These are phyloP conservation scores for Podosphaera xanthii DNA, from an alignment of 2,329 filamentous ascomycete genomes.

Conservation along the genomic window DNA sequence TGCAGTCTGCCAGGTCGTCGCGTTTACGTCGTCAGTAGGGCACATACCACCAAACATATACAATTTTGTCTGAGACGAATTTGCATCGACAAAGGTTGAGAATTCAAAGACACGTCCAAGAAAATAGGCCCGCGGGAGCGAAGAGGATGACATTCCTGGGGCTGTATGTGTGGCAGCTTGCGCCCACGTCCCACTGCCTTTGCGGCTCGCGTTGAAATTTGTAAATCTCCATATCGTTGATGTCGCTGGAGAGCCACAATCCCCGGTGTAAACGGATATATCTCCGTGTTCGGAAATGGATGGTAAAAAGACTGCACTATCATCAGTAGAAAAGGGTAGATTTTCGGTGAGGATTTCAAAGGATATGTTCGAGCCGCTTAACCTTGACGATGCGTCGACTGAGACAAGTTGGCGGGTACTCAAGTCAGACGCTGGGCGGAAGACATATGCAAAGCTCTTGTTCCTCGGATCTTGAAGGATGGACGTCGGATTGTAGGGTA, in stretches of 20 bases:
- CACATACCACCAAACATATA: conserved; percentile 73
- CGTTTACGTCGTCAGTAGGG: conserved; percentile 25
- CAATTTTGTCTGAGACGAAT: conserved; percentile 14
- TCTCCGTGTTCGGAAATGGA: conserved; percentile 43
- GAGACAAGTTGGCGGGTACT: conserved; percentile 28
- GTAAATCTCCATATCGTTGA: conserved; percentile 46
- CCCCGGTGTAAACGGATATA: conserved; percentile 51
- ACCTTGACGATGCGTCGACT: conserved; percentile 37
- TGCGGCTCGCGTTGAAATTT: conserved; percentile 7
- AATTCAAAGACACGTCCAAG: conserved; percentile 24
- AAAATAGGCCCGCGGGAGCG: conserved; percentile 27
- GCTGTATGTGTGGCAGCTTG: conserved; percentile 19
- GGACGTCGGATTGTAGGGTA: conserved; percentile 60
- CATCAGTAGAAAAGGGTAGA: conserved; percentile 38
- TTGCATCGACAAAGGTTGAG: conserved; percentile 11
- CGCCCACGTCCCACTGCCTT: conserved; percentile 29
- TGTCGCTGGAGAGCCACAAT: conserved; percentile 33
- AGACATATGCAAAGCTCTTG: conserved; percentile 41
- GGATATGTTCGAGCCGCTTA: conserved; percentile 25
- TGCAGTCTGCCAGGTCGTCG: conserved; percentile 35
- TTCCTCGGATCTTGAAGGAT: conserved; percentile 32
- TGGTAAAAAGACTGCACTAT: conserved; percentile 39
- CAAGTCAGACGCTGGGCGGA: conserved; percentile 24
- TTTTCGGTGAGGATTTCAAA: conserved; percentile 28
- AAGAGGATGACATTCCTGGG: conserved; percentile 16